phyloP scores from a whole-genome alignment of 140 eudicot genomes.

The Bidens hawaiensis region DNA sequence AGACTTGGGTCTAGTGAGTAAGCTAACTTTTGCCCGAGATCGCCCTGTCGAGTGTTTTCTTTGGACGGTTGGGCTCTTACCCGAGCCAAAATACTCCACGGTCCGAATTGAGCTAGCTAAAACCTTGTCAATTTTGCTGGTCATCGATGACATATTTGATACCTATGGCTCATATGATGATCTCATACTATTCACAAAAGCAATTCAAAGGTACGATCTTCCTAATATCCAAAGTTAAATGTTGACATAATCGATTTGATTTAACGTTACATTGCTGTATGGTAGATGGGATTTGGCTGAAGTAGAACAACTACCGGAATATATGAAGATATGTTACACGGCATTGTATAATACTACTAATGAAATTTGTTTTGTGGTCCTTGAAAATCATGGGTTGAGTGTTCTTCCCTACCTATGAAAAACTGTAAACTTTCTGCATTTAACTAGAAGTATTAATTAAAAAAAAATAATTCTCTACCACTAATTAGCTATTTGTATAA shows the following conservation, averaged over 20 bases:
- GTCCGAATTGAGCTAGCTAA: conserved; percentile 47
- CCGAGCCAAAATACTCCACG: conserved; percentile 43
- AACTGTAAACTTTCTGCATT: conserved; percentile 27
- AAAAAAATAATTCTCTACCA: neutral
- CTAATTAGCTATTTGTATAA: neutral
- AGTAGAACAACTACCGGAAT: conserved; percentile 49
- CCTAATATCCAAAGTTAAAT: neutral
- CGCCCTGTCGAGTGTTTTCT: conserved; percentile 56
- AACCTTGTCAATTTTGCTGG: conserved; percentile 41
- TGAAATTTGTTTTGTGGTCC: conserved; percentile 39
- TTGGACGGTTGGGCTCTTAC: conserved; percentile 55
- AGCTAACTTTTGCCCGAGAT: conserved; percentile 44
- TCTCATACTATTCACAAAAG: conserved; percentile 45
- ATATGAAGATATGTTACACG: conserved; percentile 55
- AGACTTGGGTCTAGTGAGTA: conserved; percentile 38
- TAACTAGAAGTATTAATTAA: neutral
- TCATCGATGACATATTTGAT: conserved; percentile 59
- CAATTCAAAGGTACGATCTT: conserved; percentile 40
- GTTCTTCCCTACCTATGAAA: conserved; percentile 36
- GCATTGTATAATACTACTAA: conserved; percentile 48
- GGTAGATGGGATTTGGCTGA: conserved; percentile 54
- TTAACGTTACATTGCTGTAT: neutral
- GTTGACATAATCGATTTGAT: neutral
- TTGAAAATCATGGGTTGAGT: conserved; percentile 38
- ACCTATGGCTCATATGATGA: conserved; percentile 50